Base-by-base conservation (phyloP, 768 basidiomycete species). In the Collybiopsis confluens region DNA sequence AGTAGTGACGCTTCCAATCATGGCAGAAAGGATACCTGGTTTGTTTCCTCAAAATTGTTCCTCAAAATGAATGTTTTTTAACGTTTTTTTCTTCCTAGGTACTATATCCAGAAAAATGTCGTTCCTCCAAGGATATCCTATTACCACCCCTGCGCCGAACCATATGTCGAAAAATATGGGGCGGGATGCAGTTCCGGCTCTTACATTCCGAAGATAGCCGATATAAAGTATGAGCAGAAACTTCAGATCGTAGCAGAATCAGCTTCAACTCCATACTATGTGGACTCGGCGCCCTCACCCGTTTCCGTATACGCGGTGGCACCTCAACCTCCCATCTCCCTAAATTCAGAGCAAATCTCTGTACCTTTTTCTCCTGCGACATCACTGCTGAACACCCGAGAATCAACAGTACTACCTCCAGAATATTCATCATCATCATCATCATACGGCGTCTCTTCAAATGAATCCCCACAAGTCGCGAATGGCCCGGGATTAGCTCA, bases 41-140 rank as follows among this genome's bases (percentile, higher is more conserved):
- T 41, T 28, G 26, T 28, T 26, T 3, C n/a, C n/a, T n/a, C n/a
- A n/a, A 5, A 11, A 21, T 26, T 1, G 23, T 33, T 16, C 23
- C 7, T 48, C 16, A 8, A 41, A 27, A 16, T 3, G 10, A 23
- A 13, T 18, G 18, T 21, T 38, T 8, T 4, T 7, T 9, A 5
- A 3, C 26, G 13, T n/a, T n/a, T n/a, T n/a, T n/a, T n/a, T n/a
- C 33, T 28, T 0, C 27, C 16, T 23, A 69, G 68, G 68, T 73
- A 65, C 57, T 73, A 73, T 56, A 62, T 71, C 33, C 67, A 72
- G 54, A 64, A 60, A 21, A 65, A 57, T 40, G 59, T 56, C 10
- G 52, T 54, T 13, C 72, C 71, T 4, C 66, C 71, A 4, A 67
- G 67, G 36, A 62, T 72, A 23, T 65, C 70, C 13, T 70, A 69